Percentiles rank a stretch among this genome's conserved stretches.
phyloP scores from a whole-genome alignment of 306 rosid species.

The Nissolia schottii region DNA sequence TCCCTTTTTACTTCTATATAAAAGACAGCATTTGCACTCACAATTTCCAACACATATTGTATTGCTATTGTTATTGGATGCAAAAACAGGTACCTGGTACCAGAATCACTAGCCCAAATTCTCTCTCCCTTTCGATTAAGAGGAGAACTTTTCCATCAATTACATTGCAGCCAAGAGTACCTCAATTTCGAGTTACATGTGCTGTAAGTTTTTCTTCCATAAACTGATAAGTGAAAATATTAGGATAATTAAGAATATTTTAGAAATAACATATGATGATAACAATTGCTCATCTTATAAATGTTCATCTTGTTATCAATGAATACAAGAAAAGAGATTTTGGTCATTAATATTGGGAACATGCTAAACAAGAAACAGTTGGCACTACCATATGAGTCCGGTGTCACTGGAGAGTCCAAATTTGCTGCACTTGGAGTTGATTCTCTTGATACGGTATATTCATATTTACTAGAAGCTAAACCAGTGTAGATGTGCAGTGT shows the following conservation, averaged over 20 bases:
- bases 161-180: conserved; percentile 24
- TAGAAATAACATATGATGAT: no score
- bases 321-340: neutral
- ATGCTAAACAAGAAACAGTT: conserved; percentile 90
- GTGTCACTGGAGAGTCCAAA: conserved; percentile 57
- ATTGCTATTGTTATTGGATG: conserved; percentile 28
- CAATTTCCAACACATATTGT: no score
- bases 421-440: conserved; percentile 84
- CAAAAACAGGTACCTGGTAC: conserved; percentile 39
- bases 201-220: conserved; percentile 39
- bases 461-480: no score
- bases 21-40: no score
- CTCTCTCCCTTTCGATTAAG: conserved; percentile 47
- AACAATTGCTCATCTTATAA: no score
- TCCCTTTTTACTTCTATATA: neutral
- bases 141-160: conserved; percentile 42
- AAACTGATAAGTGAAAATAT: no score
- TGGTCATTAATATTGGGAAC: conserved; percentile 1
- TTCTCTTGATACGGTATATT: conserved; percentile 91
- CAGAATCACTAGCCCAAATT: conserved; percentile 37
- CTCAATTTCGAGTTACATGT: conserved; percentile 50
- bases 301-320: no score
- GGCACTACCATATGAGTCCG: conserved; percentile 48
- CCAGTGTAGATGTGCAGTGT: no score
- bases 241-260: no score